These are phyloP conservation scores for Pleodorina starrii DNA, from an alignment of 139 green algal genomes.

Conservation along the genomic window DNA sequence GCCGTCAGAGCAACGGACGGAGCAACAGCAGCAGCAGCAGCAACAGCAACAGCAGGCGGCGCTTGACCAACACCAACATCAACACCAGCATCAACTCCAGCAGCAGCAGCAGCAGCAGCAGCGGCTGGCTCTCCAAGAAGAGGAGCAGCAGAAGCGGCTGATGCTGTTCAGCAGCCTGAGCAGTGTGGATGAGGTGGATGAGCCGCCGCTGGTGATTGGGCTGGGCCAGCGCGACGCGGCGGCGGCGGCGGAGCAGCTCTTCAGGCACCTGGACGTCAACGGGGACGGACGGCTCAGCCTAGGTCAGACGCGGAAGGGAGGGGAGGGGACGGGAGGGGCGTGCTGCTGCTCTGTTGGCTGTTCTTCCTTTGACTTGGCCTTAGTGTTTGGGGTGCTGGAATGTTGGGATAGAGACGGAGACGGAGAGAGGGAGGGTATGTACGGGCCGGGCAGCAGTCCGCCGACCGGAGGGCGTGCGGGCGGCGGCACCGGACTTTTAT, in stretches of 20 bases:
- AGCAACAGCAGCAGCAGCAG: neutral
- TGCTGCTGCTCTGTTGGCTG: too few species aligned
- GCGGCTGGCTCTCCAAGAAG: neutral
- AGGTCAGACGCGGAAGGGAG: conserved; percentile 18
- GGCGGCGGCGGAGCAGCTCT: conserved; percentile 40
- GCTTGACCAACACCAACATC: neutral
- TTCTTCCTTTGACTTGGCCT: too few species aligned
- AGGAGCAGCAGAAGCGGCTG: neutral
- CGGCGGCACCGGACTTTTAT: too few species aligned
- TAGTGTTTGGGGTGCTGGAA: too few species aligned
- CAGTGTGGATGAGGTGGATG: conserved; percentile 12
- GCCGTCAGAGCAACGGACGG: neutral
- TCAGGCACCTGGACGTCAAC: conserved; percentile 48
- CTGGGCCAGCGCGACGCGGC: neutral
- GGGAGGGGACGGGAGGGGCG: too few species aligned
- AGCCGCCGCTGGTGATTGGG: neutral
- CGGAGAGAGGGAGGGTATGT: too few species aligned
- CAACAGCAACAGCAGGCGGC: neutral
- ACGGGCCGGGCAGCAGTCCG: too few species aligned
- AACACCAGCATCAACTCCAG: neutral
- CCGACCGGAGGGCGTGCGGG: too few species aligned
- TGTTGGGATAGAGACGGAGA: too few species aligned
- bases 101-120: neutral
- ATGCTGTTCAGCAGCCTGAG: conserved; percentile 3
- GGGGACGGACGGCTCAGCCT: conserved; percentile 38